These are phyloP conservation scores for Curvularia lunata DNA, from an alignment of 2,329 filamentous ascomycete species.

Conservation along the genomic window DNA sequence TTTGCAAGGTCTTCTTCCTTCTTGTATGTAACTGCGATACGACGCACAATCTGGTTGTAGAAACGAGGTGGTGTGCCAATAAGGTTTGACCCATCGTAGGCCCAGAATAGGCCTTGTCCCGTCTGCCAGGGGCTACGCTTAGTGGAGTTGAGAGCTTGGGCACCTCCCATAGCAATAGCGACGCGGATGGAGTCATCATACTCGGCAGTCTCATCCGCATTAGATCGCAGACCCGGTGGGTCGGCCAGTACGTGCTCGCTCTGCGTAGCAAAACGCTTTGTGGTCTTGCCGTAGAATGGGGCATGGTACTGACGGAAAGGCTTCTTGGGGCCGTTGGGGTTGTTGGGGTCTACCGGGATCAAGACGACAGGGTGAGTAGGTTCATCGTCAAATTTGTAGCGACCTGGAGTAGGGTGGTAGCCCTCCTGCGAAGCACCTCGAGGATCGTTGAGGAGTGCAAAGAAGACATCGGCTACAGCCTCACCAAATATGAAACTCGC, in stretches of 20 bases:
- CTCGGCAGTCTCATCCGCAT: slow-evolving; percentile 9
- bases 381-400: slow-evolving; percentile 33
- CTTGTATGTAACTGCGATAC: slow-evolving; percentile 29
- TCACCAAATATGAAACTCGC: slow-evolving; percentile 30
- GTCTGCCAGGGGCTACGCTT: slow-evolving; percentile 23
- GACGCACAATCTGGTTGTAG: slow-evolving; percentile 34
- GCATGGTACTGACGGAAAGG: slow-evolving; percentile 26
- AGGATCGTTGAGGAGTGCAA: slow-evolving; percentile 25
- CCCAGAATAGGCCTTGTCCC: slow-evolving; percentile 20
- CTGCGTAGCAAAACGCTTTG: slow-evolving; percentile 29
- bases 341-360: slow-evolving; percentile 30
- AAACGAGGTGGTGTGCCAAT: slow-evolving; percentile 27
- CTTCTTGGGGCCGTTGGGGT: slow-evolving; percentile 28
- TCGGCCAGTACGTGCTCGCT: slow-evolving; percentile 21
- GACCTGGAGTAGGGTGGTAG: slow-evolving; percentile 26
- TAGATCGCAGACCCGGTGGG: slow-evolving; percentile 19
- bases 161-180: slow-evolving; percentile 22
- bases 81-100: slow-evolving; percentile 24
- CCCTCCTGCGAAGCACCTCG: slow-evolving; percentile 16
- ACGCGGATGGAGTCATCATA: slow-evolving; percentile 21
- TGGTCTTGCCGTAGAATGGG: slow-evolving; percentile 34
- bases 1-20: slow-evolving; percentile 1
- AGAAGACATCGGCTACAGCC: slow-evolving; percentile 26
- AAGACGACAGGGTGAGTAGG: slow-evolving; percentile 33
- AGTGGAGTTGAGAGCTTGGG: slow-evolving; percentile 15